phyloP scores from a whole-genome alignment of 2,329 filamentous ascomycete genomes.

The Parafenestella ontariensis region DNA sequence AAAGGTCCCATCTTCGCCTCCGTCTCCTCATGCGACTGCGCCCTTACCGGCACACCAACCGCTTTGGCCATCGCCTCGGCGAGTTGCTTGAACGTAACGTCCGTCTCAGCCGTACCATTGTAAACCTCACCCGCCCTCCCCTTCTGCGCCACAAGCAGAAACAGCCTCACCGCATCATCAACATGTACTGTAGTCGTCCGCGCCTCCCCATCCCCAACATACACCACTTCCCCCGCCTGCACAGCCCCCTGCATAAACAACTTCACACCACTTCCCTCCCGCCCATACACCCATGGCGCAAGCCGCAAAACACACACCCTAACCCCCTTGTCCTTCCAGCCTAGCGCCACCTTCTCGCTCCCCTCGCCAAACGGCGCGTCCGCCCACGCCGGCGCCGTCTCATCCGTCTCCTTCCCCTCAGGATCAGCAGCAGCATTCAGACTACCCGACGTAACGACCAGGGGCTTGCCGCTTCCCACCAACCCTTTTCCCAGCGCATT shows the following conservation, averaged over 20 bases:
- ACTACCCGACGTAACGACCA: constrained; percentile 49
- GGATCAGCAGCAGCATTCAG: constrained; percentile 31
- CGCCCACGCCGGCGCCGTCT: constrained; percentile 20
- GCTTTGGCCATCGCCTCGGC: constrained; percentile 35
- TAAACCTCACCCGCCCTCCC: constrained; percentile 44
- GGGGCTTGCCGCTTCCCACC: constrained; percentile 44
- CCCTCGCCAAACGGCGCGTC: constrained; percentile 19
- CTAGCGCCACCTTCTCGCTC: not conserved
- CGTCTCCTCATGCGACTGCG: constrained; percentile 25
- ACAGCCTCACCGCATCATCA: constrained; percentile 54
- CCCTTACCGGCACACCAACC: constrained; percentile 39
- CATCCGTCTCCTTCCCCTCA: constrained; percentile 40
- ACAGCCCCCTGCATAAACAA: constrained; percentile 44
- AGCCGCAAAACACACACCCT: constrained; percentile 50
- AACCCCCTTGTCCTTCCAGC: constrained; percentile 38
- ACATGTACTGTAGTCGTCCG: constrained; percentile 51
- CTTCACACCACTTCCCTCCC: constrained; percentile 47
- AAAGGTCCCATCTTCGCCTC: constrained; percentile 13
- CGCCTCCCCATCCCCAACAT: constrained; percentile 30
- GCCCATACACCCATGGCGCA: constrained; percentile 56
- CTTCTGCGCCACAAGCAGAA: constrained; percentile 49
- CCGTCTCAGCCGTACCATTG: constrained; percentile 41
- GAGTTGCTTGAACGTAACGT: constrained; percentile 44
- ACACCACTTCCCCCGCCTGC: constrained; percentile 28
- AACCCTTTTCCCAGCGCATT: constrained; percentile 50